Evolutionary conservation across 2,329 filamentous ascomycete genomes (phyloP).

Genomic region (Fusarium sp.): DNA sequence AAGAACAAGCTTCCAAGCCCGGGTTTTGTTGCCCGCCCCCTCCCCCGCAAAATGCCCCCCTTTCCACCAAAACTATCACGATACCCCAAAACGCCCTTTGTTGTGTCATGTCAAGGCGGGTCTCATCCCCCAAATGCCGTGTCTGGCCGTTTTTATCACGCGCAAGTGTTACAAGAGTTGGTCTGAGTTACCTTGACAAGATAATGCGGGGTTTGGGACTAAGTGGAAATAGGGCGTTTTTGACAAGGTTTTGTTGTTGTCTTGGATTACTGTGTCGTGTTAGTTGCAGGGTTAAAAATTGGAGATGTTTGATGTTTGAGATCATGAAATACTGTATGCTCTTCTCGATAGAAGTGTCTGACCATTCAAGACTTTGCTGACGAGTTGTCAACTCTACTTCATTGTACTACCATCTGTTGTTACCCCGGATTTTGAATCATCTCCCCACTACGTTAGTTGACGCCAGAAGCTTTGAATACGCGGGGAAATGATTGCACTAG

Average conservation of each 20-base stretch:
- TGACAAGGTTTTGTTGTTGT: conserved; percentile 27
- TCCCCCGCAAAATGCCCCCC: neutral
- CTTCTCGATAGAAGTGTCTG: rapidly evolving
- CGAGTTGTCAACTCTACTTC: neutral
- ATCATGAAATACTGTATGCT: neutral
- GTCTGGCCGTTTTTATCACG: conserved; percentile 37
- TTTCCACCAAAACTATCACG: neutral
- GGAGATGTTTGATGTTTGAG: neutral
- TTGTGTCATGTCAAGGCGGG: conserved; percentile 20
- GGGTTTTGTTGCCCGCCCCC: conserved; percentile 30
- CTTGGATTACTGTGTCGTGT: neutral
- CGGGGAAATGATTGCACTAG: conserved; percentile 22
- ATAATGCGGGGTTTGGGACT: conserved; percentile 33
- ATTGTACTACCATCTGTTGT: neutral
- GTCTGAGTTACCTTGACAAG: conserved; percentile 15
- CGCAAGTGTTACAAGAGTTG: neutral
- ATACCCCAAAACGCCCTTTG: conserved; percentile 29
- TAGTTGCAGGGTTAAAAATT: neutral
- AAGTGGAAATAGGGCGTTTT: conserved; percentile 40
- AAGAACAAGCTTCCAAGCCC: conserved; percentile 20
- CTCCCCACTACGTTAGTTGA: conserved; percentile 26
- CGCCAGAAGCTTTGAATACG: conserved; percentile 19
- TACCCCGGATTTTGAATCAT: conserved; percentile 19
- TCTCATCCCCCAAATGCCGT: conserved; percentile 23
- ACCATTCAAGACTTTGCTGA: neutral